phyloP scores from a whole-genome alignment of 805 yeast species.

The Cephaloascus albidus region DNA sequence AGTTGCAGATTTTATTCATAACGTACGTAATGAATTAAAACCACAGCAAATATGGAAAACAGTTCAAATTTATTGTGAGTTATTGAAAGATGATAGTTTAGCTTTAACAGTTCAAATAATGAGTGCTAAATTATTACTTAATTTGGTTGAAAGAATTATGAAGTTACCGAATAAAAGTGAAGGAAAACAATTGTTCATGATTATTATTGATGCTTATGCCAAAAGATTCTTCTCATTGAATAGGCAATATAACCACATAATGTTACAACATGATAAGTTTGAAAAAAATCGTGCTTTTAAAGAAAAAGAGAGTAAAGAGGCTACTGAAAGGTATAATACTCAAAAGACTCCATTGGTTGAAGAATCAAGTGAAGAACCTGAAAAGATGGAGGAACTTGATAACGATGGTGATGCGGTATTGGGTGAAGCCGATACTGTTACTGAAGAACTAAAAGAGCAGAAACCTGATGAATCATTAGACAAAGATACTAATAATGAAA shows the following conservation, averaged over 20 bases:
- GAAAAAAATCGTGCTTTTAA: conserved; percentile 29
- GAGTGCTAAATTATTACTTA: conserved; percentile 87
- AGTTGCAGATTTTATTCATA: conserved; percentile 92
- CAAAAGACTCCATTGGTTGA: not conserved
- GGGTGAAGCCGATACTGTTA: conserved; percentile 9
- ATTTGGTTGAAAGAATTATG: conserved; percentile 81
- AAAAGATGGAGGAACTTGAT: too few relatives aligned
- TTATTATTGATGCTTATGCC: conserved; percentile 82
- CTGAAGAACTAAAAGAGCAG: conserved; percentile 6
- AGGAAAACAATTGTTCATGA: conserved; percentile 73
- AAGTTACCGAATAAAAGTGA: conserved; percentile 75
- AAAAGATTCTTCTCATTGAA: conserved; percentile 73
- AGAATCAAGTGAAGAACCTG: not conserved
- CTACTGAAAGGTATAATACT: conserved; percentile 18
- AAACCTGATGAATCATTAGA: not conserved
- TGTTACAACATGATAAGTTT: conserved; percentile 49
- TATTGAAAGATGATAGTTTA: conserved; percentile 71
- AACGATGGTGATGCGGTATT: conserved; percentile 17
- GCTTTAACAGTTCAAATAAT: conserved; percentile 90
- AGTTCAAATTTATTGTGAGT: conserved; percentile 70
- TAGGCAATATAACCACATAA: conserved; percentile 56
- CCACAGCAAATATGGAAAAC: conserved; percentile 83
- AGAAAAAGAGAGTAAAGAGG: conserved; percentile 32
- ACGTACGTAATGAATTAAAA: conserved; percentile 75
- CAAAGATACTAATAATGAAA: not conserved